These are phyloP conservation scores for Hypoxylon sp. DNA, from an alignment of 2,329 filamentous ascomycete species.

Conservation along the genomic window DNA sequence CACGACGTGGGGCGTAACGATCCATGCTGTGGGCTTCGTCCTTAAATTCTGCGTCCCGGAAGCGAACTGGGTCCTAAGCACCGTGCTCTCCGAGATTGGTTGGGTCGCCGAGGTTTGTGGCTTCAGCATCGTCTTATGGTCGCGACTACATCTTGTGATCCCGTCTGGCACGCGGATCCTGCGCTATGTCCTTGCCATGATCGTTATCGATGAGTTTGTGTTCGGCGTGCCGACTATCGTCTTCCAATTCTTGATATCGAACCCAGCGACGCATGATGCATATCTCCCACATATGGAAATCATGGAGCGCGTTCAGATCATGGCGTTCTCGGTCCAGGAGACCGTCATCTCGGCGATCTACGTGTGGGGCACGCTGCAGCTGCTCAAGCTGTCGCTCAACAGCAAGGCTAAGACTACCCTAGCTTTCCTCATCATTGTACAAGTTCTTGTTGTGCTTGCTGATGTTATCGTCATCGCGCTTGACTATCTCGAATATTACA, in stretches of 20 bases:
- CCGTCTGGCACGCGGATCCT: conserved; percentile 11
- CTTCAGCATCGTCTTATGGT: conserved; percentile 37
- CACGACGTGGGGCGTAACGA: conserved; percentile 35
- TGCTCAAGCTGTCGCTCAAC: conserved; percentile 33
- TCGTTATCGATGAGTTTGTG: conserved; percentile 26
- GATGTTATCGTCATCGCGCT: conserved; percentile 37
- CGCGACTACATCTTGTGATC: conserved; percentile 34
- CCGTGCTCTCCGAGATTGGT: conserved; percentile 30
- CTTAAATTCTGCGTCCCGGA: conserved; percentile 38
- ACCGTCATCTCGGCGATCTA: conserved; percentile 33
- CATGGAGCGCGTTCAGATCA: conserved; percentile 31
- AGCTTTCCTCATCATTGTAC: conserved; percentile 34
- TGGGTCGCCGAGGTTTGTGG: conserved; percentile 36
- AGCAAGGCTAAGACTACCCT: conserved; percentile 29
- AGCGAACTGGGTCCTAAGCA: conserved; percentile 31
- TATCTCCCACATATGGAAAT: conserved; percentile 31
- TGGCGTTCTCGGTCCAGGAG: conserved; percentile 36
- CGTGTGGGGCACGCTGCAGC: conserved; percentile 36
- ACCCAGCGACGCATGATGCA: conserved; percentile 20
- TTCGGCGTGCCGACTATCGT: conserved; percentile 33
- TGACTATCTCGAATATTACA: conserved; percentile 37
- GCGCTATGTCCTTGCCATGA: conserved; percentile 31
- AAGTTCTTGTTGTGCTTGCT: conserved; percentile 33
- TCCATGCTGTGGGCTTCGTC: conserved; percentile 35
- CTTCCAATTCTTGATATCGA: conserved; percentile 34